Evolutionary conservation across 1,284 basidiomycete species (phyloP).

Genomic region (Apiotrichum sp.): DNA sequence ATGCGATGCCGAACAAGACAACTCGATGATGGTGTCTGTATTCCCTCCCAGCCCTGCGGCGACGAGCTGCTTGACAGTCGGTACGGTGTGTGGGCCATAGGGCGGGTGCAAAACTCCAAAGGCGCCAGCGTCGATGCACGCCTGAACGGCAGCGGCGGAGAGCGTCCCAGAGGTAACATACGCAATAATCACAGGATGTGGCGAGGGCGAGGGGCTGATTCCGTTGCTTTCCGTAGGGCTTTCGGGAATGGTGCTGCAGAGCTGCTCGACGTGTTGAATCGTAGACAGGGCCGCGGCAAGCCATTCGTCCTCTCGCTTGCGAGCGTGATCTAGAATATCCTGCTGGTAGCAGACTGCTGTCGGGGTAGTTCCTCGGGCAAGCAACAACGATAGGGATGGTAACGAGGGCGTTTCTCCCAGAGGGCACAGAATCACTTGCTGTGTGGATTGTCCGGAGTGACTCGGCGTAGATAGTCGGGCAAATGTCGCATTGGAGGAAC

Average conservation of each 20-base stretch:
- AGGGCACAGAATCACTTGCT: constrained; percentile 42
- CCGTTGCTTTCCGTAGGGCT: constrained; percentile 28
- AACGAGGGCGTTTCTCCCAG: constrained; percentile 41
- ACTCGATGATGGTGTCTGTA: constrained; percentile 6
- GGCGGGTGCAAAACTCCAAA: constrained; percentile 43
- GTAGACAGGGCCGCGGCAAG: constrained; percentile 33
- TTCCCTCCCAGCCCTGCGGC: constrained; percentile 24
- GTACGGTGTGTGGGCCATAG: constrained; percentile 29
- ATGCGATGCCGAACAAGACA: constrained; percentile 8
- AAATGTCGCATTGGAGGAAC: constrained; percentile 3
- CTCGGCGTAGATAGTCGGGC: neutral
- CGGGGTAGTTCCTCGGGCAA: constrained; percentile 41
- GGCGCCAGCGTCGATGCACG: constrained; percentile 39
- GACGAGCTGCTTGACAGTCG: constrained; percentile 27
- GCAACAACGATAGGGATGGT: constrained; percentile 41
- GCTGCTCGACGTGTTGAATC: constrained; percentile 26
- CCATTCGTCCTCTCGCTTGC: constrained; percentile 42
- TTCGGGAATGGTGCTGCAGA: constrained; percentile 38
- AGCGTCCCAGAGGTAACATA: constrained; percentile 42
- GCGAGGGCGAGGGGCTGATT: constrained; percentile 14
- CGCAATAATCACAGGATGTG: constrained; percentile 33
- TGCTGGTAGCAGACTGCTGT: constrained; percentile 47
- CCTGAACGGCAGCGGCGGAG: constrained; percentile 26
- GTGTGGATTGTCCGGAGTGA: constrained; percentile 6
- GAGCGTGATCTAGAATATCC: constrained; percentile 41